Percentiles rank a stretch among this genome's conserved stretches.
Evolutionary conservation across 345 rosid genomes (phyloP).

Genomic region (Rhizophora apiculata): DNA sequence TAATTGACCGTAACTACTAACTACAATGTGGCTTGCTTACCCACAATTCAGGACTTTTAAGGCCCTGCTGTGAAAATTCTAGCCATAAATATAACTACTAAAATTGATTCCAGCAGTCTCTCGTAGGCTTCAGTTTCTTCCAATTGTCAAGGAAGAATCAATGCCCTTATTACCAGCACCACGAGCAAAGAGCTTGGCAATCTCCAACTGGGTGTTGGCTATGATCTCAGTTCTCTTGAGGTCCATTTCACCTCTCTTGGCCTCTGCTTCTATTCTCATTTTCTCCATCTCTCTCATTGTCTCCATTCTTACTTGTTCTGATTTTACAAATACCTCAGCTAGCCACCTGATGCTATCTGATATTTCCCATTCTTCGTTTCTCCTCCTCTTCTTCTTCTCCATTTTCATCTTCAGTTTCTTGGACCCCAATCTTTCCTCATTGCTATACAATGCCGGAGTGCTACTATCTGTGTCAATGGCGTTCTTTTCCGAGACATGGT

Average conservation of each 20-base stretch:
- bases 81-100: neutral
- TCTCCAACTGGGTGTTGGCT: conserved; percentile 87
- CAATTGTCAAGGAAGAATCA: conserved; percentile 81
- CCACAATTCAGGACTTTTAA: no score
- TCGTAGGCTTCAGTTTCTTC: conserved; percentile 44
- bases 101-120: neutral
- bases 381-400: conserved; percentile 45
- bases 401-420: conserved; percentile 46
- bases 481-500: conserved; percentile 48
- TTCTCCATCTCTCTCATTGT: conserved; percentile 83
- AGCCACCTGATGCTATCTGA: conserved; percentile 81
- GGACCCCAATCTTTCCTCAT: conserved; percentile 36
- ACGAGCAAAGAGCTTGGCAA: conserved; percentile 74
- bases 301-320: conserved; percentile 86
- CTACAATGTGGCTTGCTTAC: no score
- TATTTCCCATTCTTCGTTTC: conserved; percentile 57
- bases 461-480: conserved; percentile 75
- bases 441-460: conserved; percentile 71
- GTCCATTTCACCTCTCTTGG: conserved; percentile 79
- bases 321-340: conserved; percentile 74
- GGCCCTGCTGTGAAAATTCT: neutral
- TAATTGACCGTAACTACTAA: no score
- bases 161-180: conserved; percentile 37
- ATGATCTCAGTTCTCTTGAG: conserved; percentile 86
- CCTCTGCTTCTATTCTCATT: conserved; percentile 88